A percentile compares a stretch with the other conserved stretches of the same genome.
Evolutionary conservation across 1,284 basidiomycete genomes (phyloP).

Genomic region (Ceratobasidium papillatum): DNA sequence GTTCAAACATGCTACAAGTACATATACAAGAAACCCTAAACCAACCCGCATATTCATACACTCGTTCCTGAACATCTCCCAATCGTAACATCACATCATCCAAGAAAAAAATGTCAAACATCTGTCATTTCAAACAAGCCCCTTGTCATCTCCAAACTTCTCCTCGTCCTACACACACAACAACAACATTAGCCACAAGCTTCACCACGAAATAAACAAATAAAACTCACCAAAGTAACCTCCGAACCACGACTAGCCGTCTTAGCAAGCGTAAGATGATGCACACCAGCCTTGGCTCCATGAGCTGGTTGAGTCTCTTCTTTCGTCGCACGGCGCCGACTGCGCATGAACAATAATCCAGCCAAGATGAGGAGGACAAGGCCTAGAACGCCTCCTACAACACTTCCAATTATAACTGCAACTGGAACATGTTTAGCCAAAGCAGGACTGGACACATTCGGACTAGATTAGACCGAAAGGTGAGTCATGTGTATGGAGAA

Average conservation of each 20-base stretch:
- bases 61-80: no score
- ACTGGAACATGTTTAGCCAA: not conserved
- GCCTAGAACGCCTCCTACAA: not conserved
- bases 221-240: not conserved
- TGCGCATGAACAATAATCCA: not conserved
- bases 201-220: not conserved
- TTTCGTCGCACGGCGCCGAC: no score
- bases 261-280: not conserved
- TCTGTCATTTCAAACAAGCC: no score
- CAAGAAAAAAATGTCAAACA: no score
- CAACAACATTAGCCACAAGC: no score
- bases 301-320: not conserved
- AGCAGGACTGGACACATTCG: not conserved
- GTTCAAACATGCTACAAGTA: no score
- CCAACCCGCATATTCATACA: no score
- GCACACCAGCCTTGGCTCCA: not conserved
- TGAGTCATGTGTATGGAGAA: no score
- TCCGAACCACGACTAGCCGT: not conserved
- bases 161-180: no score
- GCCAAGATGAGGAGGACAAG: not conserved
- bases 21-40: no score
- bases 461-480: not conserved
- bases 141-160: no score
- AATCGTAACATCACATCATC: no score
- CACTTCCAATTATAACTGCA: not conserved